phyloP scores from a whole-genome alignment of 2,329 filamentous ascomycete genomes.

The Lojkania enalia region DNA sequence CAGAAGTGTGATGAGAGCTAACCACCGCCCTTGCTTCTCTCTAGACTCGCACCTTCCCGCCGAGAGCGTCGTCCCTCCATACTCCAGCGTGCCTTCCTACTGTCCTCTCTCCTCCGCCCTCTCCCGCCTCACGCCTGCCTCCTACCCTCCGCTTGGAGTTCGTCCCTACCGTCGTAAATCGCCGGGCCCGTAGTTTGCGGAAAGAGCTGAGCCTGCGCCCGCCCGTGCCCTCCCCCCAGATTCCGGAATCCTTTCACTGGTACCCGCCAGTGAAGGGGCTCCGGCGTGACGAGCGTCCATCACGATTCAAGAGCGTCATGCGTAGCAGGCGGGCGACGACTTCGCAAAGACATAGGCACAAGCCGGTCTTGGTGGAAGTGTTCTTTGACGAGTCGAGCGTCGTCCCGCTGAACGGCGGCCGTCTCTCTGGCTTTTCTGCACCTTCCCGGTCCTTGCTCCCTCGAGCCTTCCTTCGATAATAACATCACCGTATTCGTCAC shows the following conservation, averaged over 20 bases:
- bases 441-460: not conserved
- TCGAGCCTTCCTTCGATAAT: not conserved
- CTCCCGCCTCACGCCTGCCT: conserved; percentile 6
- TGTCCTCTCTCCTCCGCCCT: conserved; percentile 8
- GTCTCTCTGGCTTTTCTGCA: conserved; percentile 10
- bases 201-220: not conserved
- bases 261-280: conserved; percentile 18
- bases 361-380: conserved; percentile 44
- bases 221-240: not conserved
- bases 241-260: conserved; percentile 36
- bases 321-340: conserved; percentile 42
- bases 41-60: no score
- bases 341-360: conserved; percentile 50
- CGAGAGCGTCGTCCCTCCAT: no score
- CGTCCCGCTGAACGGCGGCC: not conserved
- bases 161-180: not conserved
- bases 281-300: conserved; percentile 15
- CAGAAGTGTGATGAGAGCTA: no score
- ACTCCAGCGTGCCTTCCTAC: conserved; percentile 3
- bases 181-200: not conserved
- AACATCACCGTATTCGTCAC: no score
- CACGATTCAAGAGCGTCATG: conserved; percentile 40
- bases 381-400: conserved; percentile 18
- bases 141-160: not conserved
- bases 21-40: no score